Conservation (phyloP, 257 asterid species). For the Nicotiana tabacum region DNA sequence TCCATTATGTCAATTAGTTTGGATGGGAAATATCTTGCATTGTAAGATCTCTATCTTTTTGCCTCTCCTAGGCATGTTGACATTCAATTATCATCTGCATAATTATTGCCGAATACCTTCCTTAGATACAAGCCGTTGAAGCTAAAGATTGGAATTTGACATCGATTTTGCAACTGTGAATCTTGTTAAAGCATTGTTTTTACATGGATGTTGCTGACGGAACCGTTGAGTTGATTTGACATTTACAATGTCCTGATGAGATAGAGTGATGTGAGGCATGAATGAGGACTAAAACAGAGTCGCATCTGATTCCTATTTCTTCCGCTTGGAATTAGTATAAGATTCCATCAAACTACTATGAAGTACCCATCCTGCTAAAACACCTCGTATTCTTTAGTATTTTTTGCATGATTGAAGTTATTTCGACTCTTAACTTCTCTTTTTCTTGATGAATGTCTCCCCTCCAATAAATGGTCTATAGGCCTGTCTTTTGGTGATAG, state of each 20-base stretch:
- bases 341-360: neutral
- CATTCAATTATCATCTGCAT: neutral
- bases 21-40: slow-evolving; percentile 93
- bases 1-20: slow-evolving; percentile 75
- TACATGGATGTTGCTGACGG: neutral
- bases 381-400: neutral
- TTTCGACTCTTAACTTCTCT: neutral
- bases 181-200: neutral
- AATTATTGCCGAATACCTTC: neutral
- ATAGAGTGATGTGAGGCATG: neutral
- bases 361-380: neutral
- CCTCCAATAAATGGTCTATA: neutral
- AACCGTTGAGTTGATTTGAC: neutral
- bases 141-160: neutral
- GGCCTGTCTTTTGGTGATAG: neutral
- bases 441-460: neutral
- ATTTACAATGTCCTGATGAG: neutral
- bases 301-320: neutral
- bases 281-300: neutral
- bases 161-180: neutral
- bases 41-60: slow-evolving; percentile 46
- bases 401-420: neutral
- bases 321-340: neutral
- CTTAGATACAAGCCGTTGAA: neutral
- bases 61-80: neutral